Base-by-base conservation (phyloP, 192 early-diverging fungal genomes). In the Backusella mclennaniae region DNA sequence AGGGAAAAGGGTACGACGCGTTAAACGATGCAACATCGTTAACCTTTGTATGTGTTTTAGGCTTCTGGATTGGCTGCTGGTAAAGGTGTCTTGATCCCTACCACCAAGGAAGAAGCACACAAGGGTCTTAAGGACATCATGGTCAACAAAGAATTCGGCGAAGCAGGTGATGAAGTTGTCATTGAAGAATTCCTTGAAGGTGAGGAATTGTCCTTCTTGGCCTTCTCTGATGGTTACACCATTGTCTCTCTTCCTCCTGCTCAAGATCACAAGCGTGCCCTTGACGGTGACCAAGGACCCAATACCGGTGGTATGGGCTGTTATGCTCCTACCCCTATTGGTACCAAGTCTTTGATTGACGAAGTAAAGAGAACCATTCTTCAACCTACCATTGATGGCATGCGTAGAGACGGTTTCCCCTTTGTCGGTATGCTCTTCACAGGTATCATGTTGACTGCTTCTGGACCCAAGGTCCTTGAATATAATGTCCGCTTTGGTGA, bases 281-380 rank as follows among this genome's bases (percentile, higher is more conserved):
- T 92, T 76, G 96, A 99, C 71, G 91, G 93, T 77, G 98, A 99
- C 79, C 84, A 84, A 77, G 96, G 98, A 0, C 95, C 94, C 70
- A 99, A 98, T 88, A 98, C 96, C 2, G 98, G 98, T 74, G 98
- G 98, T 67, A 99, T 99, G 98, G 98, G 98, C 9, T 95, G 95
- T 70, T 99, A 99, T 80, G 95, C 94, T 41, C 98, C 98, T 21
- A 96, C 97, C 0, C 97, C 98, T 17, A 90, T 98, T 63, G 95
- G 91, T 66, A 95, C 96, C 7, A 80, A 90, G 14, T 90, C 90
- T 76, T 85, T 98, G 35, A 78, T 95, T 53, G 81, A 82, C 12
- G 72, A 86, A 35, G 90, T 98, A 79, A 89, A 95, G 77, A 82
- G 86, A 36, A 94, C 91, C 0, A 90, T 98, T 59, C 84, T 99